These are phyloP conservation scores for Citrullus colocynthis DNA, from an alignment of 306 rosid species.

Conservation along the genomic window DNA sequence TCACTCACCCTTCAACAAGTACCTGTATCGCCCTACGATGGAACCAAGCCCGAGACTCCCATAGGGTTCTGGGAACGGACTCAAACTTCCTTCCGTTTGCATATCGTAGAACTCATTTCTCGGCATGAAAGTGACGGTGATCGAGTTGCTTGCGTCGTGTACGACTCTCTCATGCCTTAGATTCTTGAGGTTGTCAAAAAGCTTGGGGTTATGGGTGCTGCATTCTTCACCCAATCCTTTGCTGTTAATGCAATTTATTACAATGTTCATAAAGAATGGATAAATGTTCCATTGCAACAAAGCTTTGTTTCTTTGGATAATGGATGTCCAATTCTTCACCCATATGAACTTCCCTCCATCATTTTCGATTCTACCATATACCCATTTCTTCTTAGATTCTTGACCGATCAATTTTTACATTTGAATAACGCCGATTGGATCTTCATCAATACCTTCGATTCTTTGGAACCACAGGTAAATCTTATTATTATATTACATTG, in stretches of 20 bases:
- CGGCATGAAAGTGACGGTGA: not conserved
- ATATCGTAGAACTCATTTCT: slow-evolving; percentile 2
- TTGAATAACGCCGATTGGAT: not conserved
- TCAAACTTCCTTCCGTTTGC: not conserved
- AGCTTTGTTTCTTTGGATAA: not conserved
- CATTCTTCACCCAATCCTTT: slow-evolving; percentile 26
- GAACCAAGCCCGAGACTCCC: not conserved
- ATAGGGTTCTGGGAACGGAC: not conserved
- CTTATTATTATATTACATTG: no score
- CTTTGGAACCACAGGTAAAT: not conserved
- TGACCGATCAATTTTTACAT: not conserved
- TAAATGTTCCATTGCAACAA: not conserved
- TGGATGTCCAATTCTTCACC: not conserved
- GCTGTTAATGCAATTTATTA: slow-evolving; percentile 23
- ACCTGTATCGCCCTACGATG: not conserved
- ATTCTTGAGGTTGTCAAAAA: slow-evolving; percentile 25
- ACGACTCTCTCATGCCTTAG: slow-evolving; percentile 33
- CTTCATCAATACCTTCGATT: not conserved
- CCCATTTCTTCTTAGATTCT: not conserved
- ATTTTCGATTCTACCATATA: not conserved
- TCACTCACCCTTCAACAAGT: not conserved
- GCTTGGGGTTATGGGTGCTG: slow-evolving; percentile 14
- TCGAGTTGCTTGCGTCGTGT: slow-evolving; percentile 21
- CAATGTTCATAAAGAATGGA: not conserved
- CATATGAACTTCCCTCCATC: not conserved